Percentiles rank a stretch among this genome's conserved stretches.
These are phyloP conservation scores for Prunus yedoensis DNA, from an alignment of 331 rosid species.

Conservation along the genomic window DNA sequence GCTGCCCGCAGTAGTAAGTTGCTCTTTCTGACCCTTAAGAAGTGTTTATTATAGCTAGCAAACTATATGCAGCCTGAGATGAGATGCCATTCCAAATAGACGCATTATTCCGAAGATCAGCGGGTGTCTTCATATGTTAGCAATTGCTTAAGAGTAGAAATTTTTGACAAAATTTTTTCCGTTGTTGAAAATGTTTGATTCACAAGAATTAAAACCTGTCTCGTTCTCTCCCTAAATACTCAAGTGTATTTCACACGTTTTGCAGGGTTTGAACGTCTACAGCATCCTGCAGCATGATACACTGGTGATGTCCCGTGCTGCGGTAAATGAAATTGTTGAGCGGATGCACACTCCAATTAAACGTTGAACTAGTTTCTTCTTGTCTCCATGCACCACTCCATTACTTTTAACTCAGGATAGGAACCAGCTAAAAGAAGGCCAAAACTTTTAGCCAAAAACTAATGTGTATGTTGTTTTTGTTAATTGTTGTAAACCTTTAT, in stretches of 20 bases:
- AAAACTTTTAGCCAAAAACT: not conserved
- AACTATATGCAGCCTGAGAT: slow-evolving; percentile 1
- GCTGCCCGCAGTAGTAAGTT: slow-evolving; percentile 86
- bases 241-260: slow-evolving; percentile 23
- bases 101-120: not conserved
- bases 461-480: no score
- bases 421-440: slow-evolving; percentile 3
- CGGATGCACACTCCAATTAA: slow-evolving; percentile 87
- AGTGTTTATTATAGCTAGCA: slow-evolving; percentile 14
- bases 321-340: slow-evolving; percentile 77
- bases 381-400: not conserved
- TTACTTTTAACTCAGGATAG: slow-evolving; percentile 14
- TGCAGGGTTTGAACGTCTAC: slow-evolving; percentile 95
- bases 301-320: slow-evolving; percentile 81
- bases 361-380: slow-evolving; percentile 43
- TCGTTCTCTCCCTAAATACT: not conserved
- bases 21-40: slow-evolving; percentile 20
- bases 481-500: no score
- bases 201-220: not conserved
- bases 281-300: slow-evolving; percentile 85
- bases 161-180: not conserved
- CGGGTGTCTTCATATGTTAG: not conserved
- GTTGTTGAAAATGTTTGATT: slow-evolving; percentile 1
- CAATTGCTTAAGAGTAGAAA: not conserved
- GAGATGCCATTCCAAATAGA: not conserved